Conservation (phyloP, 306 rosid genomes). For the Rubus parviflorus region DNA sequence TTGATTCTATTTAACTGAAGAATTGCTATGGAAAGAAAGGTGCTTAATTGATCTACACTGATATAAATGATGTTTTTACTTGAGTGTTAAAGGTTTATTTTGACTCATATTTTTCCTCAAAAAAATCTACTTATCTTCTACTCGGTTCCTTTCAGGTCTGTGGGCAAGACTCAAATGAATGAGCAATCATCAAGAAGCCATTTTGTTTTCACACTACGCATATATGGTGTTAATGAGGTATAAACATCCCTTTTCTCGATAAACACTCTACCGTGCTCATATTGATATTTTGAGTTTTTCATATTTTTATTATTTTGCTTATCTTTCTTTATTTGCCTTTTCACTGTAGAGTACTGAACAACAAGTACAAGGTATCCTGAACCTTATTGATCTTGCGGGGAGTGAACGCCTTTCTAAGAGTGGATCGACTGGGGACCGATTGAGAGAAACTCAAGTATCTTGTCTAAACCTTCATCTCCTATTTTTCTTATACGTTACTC, state of each 20-base stretch:
- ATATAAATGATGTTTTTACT: not conserved
- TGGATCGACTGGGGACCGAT: conserved; percentile 89
- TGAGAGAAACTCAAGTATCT: conserved; percentile 91
- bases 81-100: not conserved
- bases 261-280: not conserved
- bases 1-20: not conserved
- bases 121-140: conserved; percentile 7
- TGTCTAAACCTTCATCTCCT: conserved; percentile 15
- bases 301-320: conserved; percentile 4
- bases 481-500: conserved; percentile 6
- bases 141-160: conserved; percentile 56
- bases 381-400: conserved; percentile 98
- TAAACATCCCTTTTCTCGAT: not conserved
- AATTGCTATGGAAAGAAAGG: not conserved
- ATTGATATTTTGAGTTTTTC: not conserved
- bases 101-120: not conserved
- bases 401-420: conserved; percentile 98
- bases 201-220: conserved; percentile 91
- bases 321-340: not conserved
- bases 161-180: conserved; percentile 97
- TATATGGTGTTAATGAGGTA: conserved; percentile 92
- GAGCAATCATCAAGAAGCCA: conserved; percentile 98
- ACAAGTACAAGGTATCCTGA: conserved; percentile 91
- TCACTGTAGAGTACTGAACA: conserved; percentile 80
- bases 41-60: not conserved